Evolutionary conservation across 139 green algal genomes (phyloP).

Genomic region (Klebsormidium nitens): DNA sequence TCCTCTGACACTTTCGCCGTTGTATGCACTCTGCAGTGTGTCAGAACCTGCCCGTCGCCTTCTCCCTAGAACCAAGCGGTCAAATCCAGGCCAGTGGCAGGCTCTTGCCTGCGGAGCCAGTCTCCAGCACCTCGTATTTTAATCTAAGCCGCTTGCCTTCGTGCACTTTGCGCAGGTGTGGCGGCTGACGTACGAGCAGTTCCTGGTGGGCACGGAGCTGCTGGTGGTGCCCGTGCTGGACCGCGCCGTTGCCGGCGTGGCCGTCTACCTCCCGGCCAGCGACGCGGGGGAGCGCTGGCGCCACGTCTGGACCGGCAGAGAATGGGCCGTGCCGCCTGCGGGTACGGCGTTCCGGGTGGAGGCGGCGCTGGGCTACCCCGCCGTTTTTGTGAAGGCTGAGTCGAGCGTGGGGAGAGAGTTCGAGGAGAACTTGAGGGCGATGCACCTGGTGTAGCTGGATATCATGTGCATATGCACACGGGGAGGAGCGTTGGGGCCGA

Average conservation of each 20-base stretch:
- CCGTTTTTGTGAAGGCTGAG: constrained; percentile 12
- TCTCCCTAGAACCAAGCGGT: neutral
- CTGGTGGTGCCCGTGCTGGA: constrained; percentile 42
- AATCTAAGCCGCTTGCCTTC: neutral
- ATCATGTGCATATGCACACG: no score
- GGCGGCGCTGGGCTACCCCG: neutral
- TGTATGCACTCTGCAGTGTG: neutral
- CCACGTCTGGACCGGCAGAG: constrained; percentile 20
- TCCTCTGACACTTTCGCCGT: no score
- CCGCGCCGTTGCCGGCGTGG: neutral
- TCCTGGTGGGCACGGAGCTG: constrained; percentile 42
- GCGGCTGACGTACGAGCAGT: constrained; percentile 17
- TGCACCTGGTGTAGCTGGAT: no score
- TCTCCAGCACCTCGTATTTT: neutral
- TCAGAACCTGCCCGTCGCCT: neutral
- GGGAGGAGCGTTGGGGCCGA: no score
- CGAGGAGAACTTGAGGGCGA: no score
- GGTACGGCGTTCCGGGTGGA: neutral
- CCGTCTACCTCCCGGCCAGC: constrained; percentile 12
- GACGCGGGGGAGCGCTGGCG: constrained; percentile 7
- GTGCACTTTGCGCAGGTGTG: neutral
- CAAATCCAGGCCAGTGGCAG: neutral
- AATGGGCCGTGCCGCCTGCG: neutral
- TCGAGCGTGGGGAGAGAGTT: no score
- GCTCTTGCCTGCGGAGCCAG: no score